phyloP scores from a whole-genome alignment of 1,284 basidiomycete species.

The Apiotrichum mycotoxinovorans region DNA sequence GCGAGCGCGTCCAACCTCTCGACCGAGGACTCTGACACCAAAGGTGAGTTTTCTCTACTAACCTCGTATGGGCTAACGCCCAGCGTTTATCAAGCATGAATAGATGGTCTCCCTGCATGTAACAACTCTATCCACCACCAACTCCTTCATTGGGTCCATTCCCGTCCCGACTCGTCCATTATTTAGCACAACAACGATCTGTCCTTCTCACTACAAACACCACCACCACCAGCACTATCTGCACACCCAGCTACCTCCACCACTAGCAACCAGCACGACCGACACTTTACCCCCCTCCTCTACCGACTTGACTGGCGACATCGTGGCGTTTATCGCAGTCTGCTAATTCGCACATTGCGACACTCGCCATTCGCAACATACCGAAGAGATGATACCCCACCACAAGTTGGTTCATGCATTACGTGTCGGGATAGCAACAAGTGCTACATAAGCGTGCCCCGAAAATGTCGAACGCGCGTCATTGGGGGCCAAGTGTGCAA shows the following conservation, averaged over 20 bases:
- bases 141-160: neutral
- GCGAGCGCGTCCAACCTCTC: conserved; percentile 4
- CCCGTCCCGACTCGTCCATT: neutral
- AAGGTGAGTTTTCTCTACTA: neutral
- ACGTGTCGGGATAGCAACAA: neutral
- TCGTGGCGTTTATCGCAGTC: neutral
- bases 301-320: conserved; percentile 3
- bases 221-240: neutral
- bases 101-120: conserved; percentile 7
- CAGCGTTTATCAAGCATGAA: conserved; percentile 11
- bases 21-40: conserved; percentile 1
- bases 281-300: neutral
- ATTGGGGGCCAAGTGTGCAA: too few relatives aligned
- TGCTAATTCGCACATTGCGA: neutral
- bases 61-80: neutral
- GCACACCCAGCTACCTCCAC: neutral
- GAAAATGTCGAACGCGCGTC: too few relatives aligned
- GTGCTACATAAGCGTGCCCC: neutral
- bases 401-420: conserved; percentile 5
- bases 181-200: neutral
- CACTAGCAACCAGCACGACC: neutral
- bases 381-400: conserved; percentile 4
- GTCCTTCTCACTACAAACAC: neutral
- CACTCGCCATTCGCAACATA: neutral
- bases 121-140: neutral